Base-by-base conservation (phyloP, 768 basidiomycete genomes). In the Lactarius vividus region DNA sequence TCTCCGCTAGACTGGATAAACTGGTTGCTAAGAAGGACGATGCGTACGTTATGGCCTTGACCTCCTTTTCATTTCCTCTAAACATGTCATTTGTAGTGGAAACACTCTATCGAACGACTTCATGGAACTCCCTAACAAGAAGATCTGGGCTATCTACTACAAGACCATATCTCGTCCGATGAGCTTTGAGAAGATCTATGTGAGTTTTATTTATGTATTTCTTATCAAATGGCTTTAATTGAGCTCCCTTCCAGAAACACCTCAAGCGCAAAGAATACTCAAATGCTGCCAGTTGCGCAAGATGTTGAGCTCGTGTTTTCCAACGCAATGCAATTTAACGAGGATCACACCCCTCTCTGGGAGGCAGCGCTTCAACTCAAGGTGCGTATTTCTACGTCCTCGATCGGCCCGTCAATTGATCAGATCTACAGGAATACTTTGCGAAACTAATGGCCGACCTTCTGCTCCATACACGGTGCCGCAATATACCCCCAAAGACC, bases 281-380 rank as follows among this genome's bases (percentile, higher is more conserved):
- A 26, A 83, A 80, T 2, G 78, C 84, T 6, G 79, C 82, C 88
- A 89, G 29, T 96, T 72, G 88, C 89, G 53, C 85, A 84, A 10
- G 96, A 98, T 65, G 89, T 96, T 16, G 92, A 95, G 71, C 83
- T 95, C 49, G 89, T 98, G 29, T 96, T 95, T 77, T 84, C 86
- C 8, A 98, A 98, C 74, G 96, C 94, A 11, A 81, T 92, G 74
- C 77, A 83, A 64, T 98, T 95, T 78, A 98, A 98, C 71, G 87
- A 85, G 72, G 94, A 96, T 33, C 86, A 89, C 72, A 92, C 89
- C 31, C 82, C 77, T 62, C 91, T 94, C 33, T 94, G 90, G 88
- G 86, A 91, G 70, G 91, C 92, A 71, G 91, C 92, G 23, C 73
- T 81, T 23, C 75, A 79, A 3, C 82, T 94, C 29, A 81, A 86